A percentile compares a stretch with the other conserved stretches of the same genome.
Conservation (phyloP, 1,139 yeast genomes). For the Hansenula lynferdii region DNA sequence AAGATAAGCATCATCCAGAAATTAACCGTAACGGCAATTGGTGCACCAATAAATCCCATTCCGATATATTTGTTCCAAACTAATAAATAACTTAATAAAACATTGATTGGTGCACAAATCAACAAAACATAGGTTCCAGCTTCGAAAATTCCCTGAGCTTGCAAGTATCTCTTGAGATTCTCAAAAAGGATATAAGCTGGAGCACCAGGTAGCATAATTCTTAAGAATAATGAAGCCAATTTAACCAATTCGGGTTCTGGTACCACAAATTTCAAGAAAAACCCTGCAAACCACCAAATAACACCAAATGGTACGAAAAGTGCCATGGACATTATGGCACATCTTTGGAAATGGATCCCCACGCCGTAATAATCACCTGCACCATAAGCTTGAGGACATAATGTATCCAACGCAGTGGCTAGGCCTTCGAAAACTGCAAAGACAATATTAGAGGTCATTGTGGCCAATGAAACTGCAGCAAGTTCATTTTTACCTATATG, state of each 20-base stretch:
- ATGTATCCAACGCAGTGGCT: constrained; percentile 81
- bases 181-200: constrained; percentile 87
- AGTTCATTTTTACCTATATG: constrained; percentile 67
- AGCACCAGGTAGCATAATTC: constrained; percentile 67
- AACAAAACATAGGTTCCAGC: constrained; percentile 80
- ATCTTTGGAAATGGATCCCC: constrained; percentile 60
- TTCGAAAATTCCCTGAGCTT: constrained; percentile 90
- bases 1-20: constrained; percentile 65
- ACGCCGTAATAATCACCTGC: constrained; percentile 59
- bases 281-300: constrained; percentile 63
- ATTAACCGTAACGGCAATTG: constrained; percentile 64
- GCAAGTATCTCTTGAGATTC: constrained; percentile 74
- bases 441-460: constrained; percentile 84
- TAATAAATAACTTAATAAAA: constrained; percentile 63
- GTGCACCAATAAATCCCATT: constrained; percentile 66
- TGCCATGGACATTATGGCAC: constrained; percentile 50
- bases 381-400: constrained; percentile 83
- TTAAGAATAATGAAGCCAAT: constrained; percentile 60
- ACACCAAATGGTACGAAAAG: constrained; percentile 58
- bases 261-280: constrained; percentile 46
- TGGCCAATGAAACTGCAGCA: constrained; percentile 80
- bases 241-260: constrained; percentile 55
- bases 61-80: constrained; percentile 69
- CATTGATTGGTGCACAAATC: constrained; percentile 76
- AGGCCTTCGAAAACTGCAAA: constrained; percentile 85